A percentile compares a stretch with the other conserved stretches of the same genome.
Conservation (phyloP, 305 asterid species). For the Fraxinus baroniana region DNA sequence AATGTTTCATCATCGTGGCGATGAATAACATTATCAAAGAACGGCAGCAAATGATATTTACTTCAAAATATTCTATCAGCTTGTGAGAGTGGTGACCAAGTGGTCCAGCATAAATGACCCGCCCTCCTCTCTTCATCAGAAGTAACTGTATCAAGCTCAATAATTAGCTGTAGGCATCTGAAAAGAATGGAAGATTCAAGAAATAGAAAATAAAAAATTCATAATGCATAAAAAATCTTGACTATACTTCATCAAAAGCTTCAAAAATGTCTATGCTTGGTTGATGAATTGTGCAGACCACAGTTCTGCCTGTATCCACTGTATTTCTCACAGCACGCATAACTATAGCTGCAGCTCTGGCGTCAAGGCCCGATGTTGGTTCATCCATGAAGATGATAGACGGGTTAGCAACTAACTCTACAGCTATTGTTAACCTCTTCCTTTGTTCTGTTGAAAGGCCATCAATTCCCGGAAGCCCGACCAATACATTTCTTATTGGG, state of each 20-base stretch:
- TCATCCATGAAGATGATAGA: slow-evolving; percentile 57
- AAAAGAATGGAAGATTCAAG: background rate
- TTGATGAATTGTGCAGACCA: slow-evolving; percentile 52
- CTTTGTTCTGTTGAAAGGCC: slow-evolving; percentile 61
- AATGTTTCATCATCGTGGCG: background rate
- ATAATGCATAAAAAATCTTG: background rate
- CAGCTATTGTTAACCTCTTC: slow-evolving; percentile 50
- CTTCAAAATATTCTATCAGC: slow-evolving; percentile 52
- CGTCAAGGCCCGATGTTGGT: slow-evolving; percentile 55
- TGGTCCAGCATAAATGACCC: slow-evolving; percentile 39
- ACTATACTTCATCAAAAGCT: slow-evolving; percentile 44
- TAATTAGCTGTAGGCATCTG: background rate
- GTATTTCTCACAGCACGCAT: slow-evolving; percentile 49
- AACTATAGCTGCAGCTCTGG: slow-evolving; percentile 55
- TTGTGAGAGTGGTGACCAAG: slow-evolving; percentile 45
- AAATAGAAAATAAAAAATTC: background rate
- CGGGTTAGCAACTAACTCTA: slow-evolving; percentile 51
- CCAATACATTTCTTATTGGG: slow-evolving; percentile 33
- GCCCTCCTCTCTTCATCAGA: slow-evolving; percentile 50
- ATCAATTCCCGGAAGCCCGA: slow-evolving; percentile 45
- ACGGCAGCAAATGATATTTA: slow-evolving; percentile 18
- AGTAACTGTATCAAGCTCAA: slow-evolving; percentile 31
- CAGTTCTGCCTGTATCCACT: slow-evolving; percentile 47
- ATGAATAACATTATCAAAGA: background rate
- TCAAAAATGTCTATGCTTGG: slow-evolving; percentile 57